Percentiles rank a stretch among this genome's conserved stretches.
These are phyloP conservation scores for Corynascus novoguineensis DNA, from an alignment of 495 filamentous ascomycete species.

Conservation along the genomic window DNA sequence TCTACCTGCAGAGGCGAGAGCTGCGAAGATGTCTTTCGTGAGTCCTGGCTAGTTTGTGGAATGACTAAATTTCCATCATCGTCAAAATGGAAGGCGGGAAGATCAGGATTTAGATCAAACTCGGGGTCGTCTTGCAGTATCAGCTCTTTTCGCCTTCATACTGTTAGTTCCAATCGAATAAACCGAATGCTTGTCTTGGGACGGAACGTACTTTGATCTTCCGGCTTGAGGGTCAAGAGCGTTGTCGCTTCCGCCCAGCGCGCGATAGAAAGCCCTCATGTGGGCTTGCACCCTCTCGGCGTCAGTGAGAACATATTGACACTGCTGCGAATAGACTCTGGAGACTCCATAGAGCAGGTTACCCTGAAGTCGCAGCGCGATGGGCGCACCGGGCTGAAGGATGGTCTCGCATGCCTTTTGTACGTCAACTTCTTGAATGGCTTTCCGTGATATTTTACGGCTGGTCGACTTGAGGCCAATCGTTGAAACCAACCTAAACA, in stretches of 20 bases:
- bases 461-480: constrained; percentile 62
- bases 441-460: constrained; percentile 74
- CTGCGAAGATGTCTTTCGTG: constrained; percentile 44
- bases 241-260: constrained; percentile 28
- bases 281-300: constrained; percentile 68
- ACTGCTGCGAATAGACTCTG: constrained; percentile 81
- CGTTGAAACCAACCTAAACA: constrained; percentile 80
- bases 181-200: background rate
- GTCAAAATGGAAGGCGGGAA: constrained; percentile 35
- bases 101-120: constrained; percentile 50
- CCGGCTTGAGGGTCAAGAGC: constrained; percentile 67
- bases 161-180: background rate
- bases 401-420: constrained; percentile 83
- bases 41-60: constrained; percentile 31
- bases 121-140: constrained; percentile 76
- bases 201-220: constrained; percentile 58
- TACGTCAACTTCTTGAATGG: constrained; percentile 83
- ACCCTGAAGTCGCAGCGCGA: constrained; percentile 88
- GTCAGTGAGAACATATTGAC: constrained; percentile 75
- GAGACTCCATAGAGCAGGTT: constrained; percentile 83
- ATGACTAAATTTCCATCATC: constrained; percentile 49
- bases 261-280: constrained; percentile 60
- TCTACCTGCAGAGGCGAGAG: constrained; percentile 32
- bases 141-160: constrained; percentile 69
- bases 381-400: constrained; percentile 73